phyloP scores from a whole-genome alignment of 2,329 filamentous ascomycete species.

The Biscogniauxia sp. region DNA sequence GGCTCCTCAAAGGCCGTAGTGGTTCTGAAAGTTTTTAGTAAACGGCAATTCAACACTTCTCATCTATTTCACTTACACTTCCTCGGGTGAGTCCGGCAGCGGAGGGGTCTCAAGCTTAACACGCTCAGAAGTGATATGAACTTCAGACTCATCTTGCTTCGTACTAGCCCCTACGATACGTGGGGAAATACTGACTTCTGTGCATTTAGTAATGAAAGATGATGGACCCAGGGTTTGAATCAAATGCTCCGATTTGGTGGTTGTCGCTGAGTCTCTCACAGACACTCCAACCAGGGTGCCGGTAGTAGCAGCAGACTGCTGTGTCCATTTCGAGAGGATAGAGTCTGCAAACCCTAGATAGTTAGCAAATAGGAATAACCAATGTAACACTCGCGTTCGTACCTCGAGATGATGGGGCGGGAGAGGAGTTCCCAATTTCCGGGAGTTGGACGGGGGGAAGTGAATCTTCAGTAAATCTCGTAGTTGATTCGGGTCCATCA shows the following conservation, averaged over 20 bases:
- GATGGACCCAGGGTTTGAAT: constrained; percentile 41
- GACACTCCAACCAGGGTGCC: constrained; percentile 35
- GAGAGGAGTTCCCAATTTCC: constrained; percentile 18
- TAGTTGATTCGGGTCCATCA: constrained; percentile 18
- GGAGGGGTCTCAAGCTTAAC: constrained; percentile 28
- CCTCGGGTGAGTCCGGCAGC: constrained; percentile 30
- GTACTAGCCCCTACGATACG: constrained; percentile 33
- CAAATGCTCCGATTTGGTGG: constrained; percentile 31
- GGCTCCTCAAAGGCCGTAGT: constrained; percentile 22
- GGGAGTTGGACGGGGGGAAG: constrained; percentile 18
- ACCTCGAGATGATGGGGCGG: constrained; percentile 37
- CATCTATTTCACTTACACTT: constrained; percentile 24
- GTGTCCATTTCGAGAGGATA: constrained; percentile 44
- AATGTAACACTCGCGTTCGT: constrained; percentile 6
- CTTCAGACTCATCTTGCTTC: constrained; percentile 35
- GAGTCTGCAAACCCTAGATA: constrained; percentile 36
- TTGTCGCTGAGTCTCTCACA: constrained; percentile 26
- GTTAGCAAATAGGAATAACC: neutral
- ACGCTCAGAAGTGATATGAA: constrained; percentile 36
- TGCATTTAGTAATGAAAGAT: constrained; percentile 42
- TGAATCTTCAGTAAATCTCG: constrained; percentile 18
- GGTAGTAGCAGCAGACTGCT: constrained; percentile 32
- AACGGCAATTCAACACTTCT: neutral
- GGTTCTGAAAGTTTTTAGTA: constrained; percentile 6
- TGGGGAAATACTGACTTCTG: constrained; percentile 37